These are phyloP conservation scores for Nakazawaea ambrosiae DNA, from an alignment of 805 yeast genomes.

Conservation along the genomic window DNA sequence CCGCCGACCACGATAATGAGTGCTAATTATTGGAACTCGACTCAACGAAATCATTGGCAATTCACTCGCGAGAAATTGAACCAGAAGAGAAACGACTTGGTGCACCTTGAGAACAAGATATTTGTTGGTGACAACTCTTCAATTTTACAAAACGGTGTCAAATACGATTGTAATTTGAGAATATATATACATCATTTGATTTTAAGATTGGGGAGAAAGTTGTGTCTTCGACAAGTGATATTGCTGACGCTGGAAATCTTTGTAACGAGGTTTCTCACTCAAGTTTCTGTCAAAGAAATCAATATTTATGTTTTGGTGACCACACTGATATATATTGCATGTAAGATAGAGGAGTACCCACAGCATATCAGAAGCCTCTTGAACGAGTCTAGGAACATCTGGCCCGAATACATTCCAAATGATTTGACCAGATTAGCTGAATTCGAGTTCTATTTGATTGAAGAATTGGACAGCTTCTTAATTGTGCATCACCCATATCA, in stretches of 20 bases:
- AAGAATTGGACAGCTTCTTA: slow-evolving; percentile 70
- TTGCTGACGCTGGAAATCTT: slow-evolving; percentile 87
- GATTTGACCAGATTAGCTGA: slow-evolving; percentile 91
- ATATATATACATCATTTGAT: slow-evolving; percentile 75
- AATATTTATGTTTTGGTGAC: slow-evolving; percentile 78
- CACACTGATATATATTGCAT: slow-evolving; percentile 80
- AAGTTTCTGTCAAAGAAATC: slow-evolving; percentile 70
- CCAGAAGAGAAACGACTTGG: slow-evolving; percentile 14
- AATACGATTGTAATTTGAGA: slow-evolving; percentile 55
- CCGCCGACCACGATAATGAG: too few species aligned
- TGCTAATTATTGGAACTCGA: slow-evolving; percentile 83
- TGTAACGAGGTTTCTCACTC: slow-evolving; percentile 66
- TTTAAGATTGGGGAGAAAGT: slow-evolving; percentile 69
- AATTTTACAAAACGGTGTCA: slow-evolving; percentile 25
- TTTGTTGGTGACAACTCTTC: slow-evolving; percentile 6
- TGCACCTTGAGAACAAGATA: slow-evolving; percentile 18
- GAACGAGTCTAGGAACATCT: slow-evolving; percentile 76
- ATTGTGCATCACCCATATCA: slow-evolving; percentile 74
- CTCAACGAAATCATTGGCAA: slow-evolving; percentile 81
- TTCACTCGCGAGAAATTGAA: slow-evolving; percentile 55
- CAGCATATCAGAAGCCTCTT: slow-evolving; percentile 83
- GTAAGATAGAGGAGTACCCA: slow-evolving; percentile 94
- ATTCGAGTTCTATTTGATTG: slow-evolving; percentile 89
- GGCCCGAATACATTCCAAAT: slow-evolving; percentile 94
- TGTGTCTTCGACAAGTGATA: slow-evolving; percentile 75